Base-by-base conservation (phyloP, 1,139 yeast genomes). In the Zygosaccharomyces pseudobailii region DNA sequence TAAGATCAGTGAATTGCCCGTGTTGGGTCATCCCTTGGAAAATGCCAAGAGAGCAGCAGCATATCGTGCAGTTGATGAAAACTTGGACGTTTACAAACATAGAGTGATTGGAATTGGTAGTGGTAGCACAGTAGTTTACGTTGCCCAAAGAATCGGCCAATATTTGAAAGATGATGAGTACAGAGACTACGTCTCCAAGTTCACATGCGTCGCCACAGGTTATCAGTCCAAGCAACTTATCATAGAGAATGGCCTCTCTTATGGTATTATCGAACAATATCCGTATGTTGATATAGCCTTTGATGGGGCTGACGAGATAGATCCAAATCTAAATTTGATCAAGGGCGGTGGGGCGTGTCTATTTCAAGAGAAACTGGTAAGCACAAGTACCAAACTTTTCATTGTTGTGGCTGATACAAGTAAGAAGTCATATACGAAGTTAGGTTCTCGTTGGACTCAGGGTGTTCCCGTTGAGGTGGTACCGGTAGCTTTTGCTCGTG, bases 341-440 rank as follows among this genome's bases (percentile, higher is more conserved):
- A 94, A 94, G 70, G 99, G 99, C 54, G 99, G 99, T 42, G 99
- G 99, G 35, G 99, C 97, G 2, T 94, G 99, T 69, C 74, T 89
- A 55, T 85, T 94, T 72, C 98, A 92, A 71, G 99, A 94, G 68
- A 94, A 94, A 70, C 75, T 94, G 48, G 96, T 94, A 13, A 96
- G 97, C 8, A 75, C 80, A 43, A 81, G 90, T 52, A 83, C 97
- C 3, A 71, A 77, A 49, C 78, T 78, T 60, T 89, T 90, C 63
- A 75, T 94, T 27, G 78, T 92, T 31, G 97, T 94, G 44, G 98
- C 98, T 1, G 99, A 94, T 70, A 85, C 81, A 66, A 75, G 97
- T 60, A 94, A 94, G 69, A 79, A 75, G 69, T 82, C 84, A 38
- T 84, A 76, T 30, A 61, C 69, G 47, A 68, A 66, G 58, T 72